Percentiles rank a stretch among this genome's conserved stretches.
phyloP scores from a whole-genome alignment of 176 grass and related monocot genomes.

The Poa pratensis region DNA sequence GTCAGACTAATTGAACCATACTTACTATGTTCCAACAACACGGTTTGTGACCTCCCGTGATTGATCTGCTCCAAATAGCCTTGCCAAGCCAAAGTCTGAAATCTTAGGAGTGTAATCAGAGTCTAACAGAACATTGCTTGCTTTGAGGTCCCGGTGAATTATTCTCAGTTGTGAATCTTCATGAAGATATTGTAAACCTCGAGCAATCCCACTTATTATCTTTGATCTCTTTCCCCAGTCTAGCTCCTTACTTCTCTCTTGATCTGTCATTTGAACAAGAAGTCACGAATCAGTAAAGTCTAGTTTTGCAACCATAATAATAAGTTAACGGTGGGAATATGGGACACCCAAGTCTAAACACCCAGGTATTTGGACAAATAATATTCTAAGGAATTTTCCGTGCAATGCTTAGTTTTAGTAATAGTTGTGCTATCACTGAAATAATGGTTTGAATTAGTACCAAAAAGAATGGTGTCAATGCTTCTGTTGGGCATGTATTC shows the following conservation, averaged over 20 bases:
- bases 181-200: conserved; percentile 61
- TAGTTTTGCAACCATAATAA: not conserved
- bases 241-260: not conserved
- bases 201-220: conserved; percentile 50
- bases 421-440: not conserved
- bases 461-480: conserved; percentile 28
- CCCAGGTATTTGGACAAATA: not conserved
- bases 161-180: conserved; percentile 57
- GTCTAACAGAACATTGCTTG: conserved; percentile 28
- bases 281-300: not conserved
- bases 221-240: conserved; percentile 42
- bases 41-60: conserved; percentile 40
- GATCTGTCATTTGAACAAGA: conserved; percentile 20
- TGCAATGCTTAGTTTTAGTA: not conserved
- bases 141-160: conserved; percentile 45
- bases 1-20: not conserved
- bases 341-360: not conserved
- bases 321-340: not conserved
- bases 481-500: conserved; percentile 32
- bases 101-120: conserved; percentile 68
- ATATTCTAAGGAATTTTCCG: not conserved
- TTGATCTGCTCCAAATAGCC: conserved; percentile 60
- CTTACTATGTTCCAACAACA: conserved; percentile 84
- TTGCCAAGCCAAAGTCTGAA: conserved; percentile 71
- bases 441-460: conserved; percentile 11